Conservation (phyloP, 208 protist species). For the Trichomonas vaginalis region DNA sequence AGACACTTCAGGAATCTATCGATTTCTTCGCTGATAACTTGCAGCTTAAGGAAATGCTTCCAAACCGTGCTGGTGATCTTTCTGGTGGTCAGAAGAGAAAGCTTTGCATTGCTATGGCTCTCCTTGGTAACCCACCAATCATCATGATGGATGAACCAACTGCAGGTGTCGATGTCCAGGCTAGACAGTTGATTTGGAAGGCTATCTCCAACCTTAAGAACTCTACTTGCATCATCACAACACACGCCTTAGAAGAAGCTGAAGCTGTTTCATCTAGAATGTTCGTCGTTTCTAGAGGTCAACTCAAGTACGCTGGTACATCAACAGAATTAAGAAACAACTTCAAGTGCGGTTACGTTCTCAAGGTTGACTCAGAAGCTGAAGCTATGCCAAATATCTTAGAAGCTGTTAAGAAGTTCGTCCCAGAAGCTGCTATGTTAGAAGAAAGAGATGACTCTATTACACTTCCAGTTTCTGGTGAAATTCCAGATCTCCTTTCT, state of each 20-base stretch:
- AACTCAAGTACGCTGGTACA: not conserved
- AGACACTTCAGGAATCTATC: not conserved
- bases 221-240: not conserved
- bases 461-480: not conserved
- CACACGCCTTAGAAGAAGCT: not conserved
- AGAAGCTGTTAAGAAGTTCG: not conserved
- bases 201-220: not conserved
- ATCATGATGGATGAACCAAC: slow-evolving; percentile 17
- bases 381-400: not conserved
- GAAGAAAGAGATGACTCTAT: not conserved
- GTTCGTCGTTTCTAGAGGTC: not conserved
- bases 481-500: not conserved
- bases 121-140: slow-evolving; percentile 10
- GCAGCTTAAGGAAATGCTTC: not conserved
- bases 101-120: not conserved
- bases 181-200: not conserved
- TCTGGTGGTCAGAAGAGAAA: slow-evolving; percentile 20
- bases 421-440: not conserved
- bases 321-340: not conserved
- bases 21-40: not conserved
- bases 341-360: not conserved
- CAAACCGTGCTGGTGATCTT: not conserved
- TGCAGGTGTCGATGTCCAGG: not conserved
- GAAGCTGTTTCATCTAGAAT: slow-evolving; percentile 1
- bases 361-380: not conserved